Conservation (phyloP, 2,329 filamentous ascomycete genomes). For the Alternaria sp. region DNA sequence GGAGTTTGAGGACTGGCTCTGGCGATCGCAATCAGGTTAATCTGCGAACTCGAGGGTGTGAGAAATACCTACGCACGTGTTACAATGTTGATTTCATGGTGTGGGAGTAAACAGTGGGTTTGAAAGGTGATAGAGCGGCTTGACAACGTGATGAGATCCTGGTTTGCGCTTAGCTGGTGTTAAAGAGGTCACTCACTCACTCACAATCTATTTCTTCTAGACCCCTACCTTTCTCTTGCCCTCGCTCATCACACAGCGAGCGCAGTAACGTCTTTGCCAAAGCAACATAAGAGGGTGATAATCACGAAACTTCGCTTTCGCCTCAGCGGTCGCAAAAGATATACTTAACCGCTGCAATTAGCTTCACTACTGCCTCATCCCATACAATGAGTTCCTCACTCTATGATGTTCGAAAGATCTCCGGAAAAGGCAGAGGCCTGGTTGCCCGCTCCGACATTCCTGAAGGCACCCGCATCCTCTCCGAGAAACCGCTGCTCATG, state of each 20-base stretch:
- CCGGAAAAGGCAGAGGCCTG: background rate
- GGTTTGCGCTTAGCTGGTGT: background rate
- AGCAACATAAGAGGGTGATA: background rate
- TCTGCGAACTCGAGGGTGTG: background rate
- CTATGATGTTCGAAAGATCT: background rate
- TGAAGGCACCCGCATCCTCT: constrained; percentile 17
- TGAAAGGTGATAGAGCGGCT: background rate
- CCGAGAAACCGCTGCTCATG: constrained; percentile 16
- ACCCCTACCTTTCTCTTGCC: background rate
- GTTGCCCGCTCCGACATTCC: constrained; percentile 2
- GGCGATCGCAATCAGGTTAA: background rate
- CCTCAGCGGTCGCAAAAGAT: background rate
- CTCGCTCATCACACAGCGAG: background rate
- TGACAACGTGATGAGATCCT: background rate
- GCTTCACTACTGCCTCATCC: background rate
- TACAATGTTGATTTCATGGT: too few relatives aligned
- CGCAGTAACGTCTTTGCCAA: background rate
- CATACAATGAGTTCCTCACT: background rate
- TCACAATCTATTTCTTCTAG: background rate
- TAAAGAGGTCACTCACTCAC: too few relatives aligned
- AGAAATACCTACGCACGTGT: background rate
- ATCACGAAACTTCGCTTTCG: background rate
- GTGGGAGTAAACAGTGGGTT: background rate
- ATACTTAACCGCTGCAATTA: background rate
- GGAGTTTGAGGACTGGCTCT: background rate